Evolutionary conservation across 139 green algal species (phyloP).

Genomic region (Gonium pectorale): DNA sequence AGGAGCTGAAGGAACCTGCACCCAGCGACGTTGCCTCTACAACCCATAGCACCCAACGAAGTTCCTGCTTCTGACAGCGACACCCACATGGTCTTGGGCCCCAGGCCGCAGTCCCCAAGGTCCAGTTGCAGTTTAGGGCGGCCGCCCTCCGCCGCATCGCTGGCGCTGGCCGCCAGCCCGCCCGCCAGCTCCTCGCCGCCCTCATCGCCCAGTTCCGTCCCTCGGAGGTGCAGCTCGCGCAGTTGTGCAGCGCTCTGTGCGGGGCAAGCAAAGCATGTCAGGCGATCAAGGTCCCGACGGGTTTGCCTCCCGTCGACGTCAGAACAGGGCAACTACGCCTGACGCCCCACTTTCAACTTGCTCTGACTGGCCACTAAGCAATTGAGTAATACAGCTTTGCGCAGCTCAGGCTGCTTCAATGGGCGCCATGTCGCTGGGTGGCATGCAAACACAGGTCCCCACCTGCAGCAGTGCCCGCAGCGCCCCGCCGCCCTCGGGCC

Average conservation of each 20-base stretch:
- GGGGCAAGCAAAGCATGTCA: not conserved
- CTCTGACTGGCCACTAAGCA: not conserved
- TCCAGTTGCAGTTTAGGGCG: not conserved
- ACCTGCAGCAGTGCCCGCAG: conserved; percentile 19
- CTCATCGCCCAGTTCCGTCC: conserved; percentile 24
- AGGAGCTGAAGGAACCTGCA: not conserved
- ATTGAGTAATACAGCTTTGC: not conserved
- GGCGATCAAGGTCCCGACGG: not conserved
- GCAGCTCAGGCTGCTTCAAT: not conserved
- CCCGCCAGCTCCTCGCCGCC: conserved; percentile 25
- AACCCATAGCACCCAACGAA: not conserved
- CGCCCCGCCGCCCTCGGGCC: not conserved
- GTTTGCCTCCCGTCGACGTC: not conserved
- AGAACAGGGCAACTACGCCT: too few relatives aligned
- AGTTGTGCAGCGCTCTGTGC: not conserved
- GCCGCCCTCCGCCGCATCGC: not conserved
- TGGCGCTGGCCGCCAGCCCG: not conserved
- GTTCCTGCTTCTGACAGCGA: not conserved
- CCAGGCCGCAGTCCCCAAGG: conserved; percentile 4
- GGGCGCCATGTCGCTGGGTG: not conserved
- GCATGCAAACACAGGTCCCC: not conserved
- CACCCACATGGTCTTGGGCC: not conserved
- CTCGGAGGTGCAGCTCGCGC: conserved; percentile 16
- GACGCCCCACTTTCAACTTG: too few relatives aligned
- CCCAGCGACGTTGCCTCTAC: not conserved